These are phyloP conservation scores for Rhizopus microsporus DNA, from an alignment of 371 early-diverging fungal species.

Conservation along the genomic window DNA sequence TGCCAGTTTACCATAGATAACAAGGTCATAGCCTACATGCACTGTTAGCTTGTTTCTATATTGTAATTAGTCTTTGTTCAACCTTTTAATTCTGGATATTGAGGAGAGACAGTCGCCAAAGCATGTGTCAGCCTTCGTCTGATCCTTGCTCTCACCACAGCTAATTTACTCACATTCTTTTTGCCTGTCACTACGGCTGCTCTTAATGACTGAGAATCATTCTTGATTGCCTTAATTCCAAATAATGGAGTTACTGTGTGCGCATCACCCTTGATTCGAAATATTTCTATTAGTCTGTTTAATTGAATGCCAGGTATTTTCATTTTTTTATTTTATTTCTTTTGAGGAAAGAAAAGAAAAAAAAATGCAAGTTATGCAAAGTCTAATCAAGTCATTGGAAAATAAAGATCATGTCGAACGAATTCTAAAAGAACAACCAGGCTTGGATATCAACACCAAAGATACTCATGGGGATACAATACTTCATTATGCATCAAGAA, in stretches of 20 bases:
- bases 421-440: not conserved
- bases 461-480: slow-evolving; percentile 50
- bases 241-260: not conserved
- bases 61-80: slow-evolving; percentile 1
- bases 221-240: slow-evolving; percentile 13
- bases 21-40: not conserved
- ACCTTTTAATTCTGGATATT: slow-evolving; percentile 10
- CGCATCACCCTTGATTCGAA: slow-evolving; percentile 3
- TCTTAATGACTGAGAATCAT: slow-evolving; percentile 5
- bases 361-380: slow-evolving; percentile 11
- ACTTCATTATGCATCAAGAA: slow-evolving; percentile 53
- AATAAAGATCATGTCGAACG: not conserved
- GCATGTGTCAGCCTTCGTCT: slow-evolving; percentile 29
- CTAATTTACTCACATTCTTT: slow-evolving; percentile 28
- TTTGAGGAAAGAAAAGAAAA: not conserved
- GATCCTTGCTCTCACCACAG: slow-evolving; percentile 26
- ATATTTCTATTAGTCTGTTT: slow-evolving; percentile 7
- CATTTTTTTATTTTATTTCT: slow-evolving; percentile 5
- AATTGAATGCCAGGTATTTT: slow-evolving; percentile 22
- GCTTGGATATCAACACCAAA: slow-evolving; percentile 22
- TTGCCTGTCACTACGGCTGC: slow-evolving; percentile 26
- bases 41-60: no score
- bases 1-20: not conserved
- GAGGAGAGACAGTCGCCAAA: slow-evolving; percentile 6
- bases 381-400: slow-evolving; percentile 13